These are phyloP conservation scores for Umbelopsis sp. DNA, from an alignment of 192 early-diverging fungal genomes.

Conservation along the genomic window DNA sequence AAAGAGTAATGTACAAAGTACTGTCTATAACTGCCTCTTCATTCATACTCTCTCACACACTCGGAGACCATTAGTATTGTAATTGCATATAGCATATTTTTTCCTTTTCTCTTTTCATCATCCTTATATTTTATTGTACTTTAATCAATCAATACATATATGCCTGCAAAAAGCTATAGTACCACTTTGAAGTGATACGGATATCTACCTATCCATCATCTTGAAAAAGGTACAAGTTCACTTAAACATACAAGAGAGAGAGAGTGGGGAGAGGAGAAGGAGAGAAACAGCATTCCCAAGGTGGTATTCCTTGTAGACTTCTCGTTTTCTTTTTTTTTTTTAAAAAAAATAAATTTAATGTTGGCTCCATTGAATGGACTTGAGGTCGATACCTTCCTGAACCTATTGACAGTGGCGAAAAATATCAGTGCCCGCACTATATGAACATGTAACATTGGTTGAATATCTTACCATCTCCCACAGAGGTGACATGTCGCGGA, in stretches of 20 bases:
- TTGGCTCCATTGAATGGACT: conserved; percentile 89
- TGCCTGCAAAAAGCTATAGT: not conserved
- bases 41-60: not conserved
- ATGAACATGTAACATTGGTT: not conserved
- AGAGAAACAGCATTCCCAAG: no score
- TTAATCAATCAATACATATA: conserved; percentile 1
- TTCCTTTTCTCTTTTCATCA: conserved; percentile 2
- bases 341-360: no score
- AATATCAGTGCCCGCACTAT: not conserved
- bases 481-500: conserved; percentile 95
- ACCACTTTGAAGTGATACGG: not conserved
- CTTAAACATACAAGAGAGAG: no score
- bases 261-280: no score
- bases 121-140: conserved; percentile 5
- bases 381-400: conserved; percentile 91
- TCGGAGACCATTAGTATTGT: not conserved
- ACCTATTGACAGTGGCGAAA: conserved; percentile 38
- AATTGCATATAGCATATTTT: not conserved
- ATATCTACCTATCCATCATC: not conserved
- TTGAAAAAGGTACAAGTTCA: no score
- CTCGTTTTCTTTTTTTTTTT: no score
- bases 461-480: conserved; percentile 87
- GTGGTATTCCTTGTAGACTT: no score
- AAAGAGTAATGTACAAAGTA: not conserved
- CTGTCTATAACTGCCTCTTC: not conserved